Evolutionary conservation across 148 eudicot species (phyloP).

Genomic region (Rhododendron kiyosumense): DNA sequence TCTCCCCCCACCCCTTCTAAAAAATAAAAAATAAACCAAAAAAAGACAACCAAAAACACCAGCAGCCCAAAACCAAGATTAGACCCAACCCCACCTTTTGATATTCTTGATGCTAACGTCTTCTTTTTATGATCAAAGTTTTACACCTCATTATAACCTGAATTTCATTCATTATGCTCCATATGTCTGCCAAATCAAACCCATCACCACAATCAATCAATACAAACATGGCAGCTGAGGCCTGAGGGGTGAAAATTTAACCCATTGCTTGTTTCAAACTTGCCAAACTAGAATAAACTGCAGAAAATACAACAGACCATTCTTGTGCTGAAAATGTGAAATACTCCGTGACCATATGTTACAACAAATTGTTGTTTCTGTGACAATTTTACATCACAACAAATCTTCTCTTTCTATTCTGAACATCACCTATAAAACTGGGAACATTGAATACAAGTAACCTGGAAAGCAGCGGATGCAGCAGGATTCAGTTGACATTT

Average conservation of each 20-base stretch:
- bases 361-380: not conserved
- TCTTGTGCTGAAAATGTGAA: not conserved
- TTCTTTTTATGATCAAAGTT: too few species aligned
- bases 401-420: constrained; percentile 6
- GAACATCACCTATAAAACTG: constrained; percentile 18
- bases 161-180: too few species aligned
- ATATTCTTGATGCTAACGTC: too few species aligned
- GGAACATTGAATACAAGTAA: constrained; percentile 3
- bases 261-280: not conserved
- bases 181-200: not conserved
- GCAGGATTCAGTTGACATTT: constrained; percentile 8
- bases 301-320: not conserved
- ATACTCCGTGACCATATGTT: not conserved
- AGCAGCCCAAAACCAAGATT: too few species aligned
- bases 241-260: not conserved
- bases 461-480: constrained; percentile 3
- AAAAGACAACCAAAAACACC: too few species aligned
- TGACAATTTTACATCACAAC: not conserved
- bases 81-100: too few species aligned
- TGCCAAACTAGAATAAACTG: too few species aligned
- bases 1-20: too few species aligned
- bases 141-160: too few species aligned
- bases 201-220: not conserved
- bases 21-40: too few species aligned
- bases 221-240: not conserved